Base-by-base conservation (phyloP, 2,329 filamentous ascomycete genomes). In the Cladosporium sp. region DNA sequence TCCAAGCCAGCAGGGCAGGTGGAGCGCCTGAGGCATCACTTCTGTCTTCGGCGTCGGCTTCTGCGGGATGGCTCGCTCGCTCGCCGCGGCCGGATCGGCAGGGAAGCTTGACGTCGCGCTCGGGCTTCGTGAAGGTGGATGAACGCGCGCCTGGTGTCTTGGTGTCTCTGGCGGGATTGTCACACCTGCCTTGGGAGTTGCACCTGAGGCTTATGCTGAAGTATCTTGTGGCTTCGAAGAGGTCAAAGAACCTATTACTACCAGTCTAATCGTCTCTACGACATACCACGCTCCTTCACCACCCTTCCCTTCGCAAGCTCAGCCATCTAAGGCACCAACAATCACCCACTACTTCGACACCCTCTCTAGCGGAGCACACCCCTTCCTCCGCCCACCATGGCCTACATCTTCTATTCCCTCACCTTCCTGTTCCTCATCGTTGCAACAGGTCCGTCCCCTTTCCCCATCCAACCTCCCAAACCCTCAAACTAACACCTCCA, bases 401-500 rank as follows among this genome's bases (percentile, higher is more conserved):
- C 75, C 58, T 93, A 91, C 75, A 68, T 95, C 58, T 81, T 95
- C 73, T 95, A 90, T 75, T 83, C 81, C 62, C 69, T 91, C 59
- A 82, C 82, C 65, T 80, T 95, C 68, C 70, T 85, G 61, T 78
- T 87, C 66, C 77, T 95, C 64, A 66, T 91, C 61, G 65, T 80
- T 59, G 85, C 84, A 55, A 93, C 89, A 52, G 74, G 84, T 87
- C 76, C 56, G 74, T 33, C 37, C 9, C 33, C 33, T 10, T 6
- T 9, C 33, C 9, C 33, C n/a, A 3, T n/a, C 33, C 33, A 16
- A 16, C 16, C 16, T 18, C 62, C 13, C 3, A 19, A 16, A 16
- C 14, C 14, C 14, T 16, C 14, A 16, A 16, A 45, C 49, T 52
- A 33, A 52, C 46, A 50, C 14, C 54, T 56, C 22, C 55, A 16